Base-by-base conservation (phyloP, 257 asterid species). In the Datura wrightii region DNA sequence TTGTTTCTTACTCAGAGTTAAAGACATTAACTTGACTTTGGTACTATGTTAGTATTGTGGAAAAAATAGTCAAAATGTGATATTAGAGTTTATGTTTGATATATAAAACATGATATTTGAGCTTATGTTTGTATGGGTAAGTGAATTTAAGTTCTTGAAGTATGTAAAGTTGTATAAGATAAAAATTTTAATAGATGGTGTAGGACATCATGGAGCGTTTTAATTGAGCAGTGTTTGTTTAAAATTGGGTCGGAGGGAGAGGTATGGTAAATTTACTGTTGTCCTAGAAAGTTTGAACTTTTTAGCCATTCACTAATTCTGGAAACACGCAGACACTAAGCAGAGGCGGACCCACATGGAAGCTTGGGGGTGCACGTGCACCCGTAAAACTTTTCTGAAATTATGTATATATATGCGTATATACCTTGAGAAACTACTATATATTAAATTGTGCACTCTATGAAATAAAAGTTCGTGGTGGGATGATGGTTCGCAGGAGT, bases 61-160 rank as follows among this genome's bases (percentile, higher is more conserved):
- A 42, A 46, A 63, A 72, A 72, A 72, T 19, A 46, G 10, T 11
- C 13, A 10, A 19, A 74, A 46, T 19, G 11, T 74, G 42, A 11
- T 10, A 24, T 9, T 19, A 59, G 10, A 24, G 48, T n/a, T 19
- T 34, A 46, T 24, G 39, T n/a, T 46, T 71, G 55, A 44, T 44
- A 71, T 44, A 71, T 71, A 11, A 44, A 5, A 44, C 56, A 71
- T 10, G 24, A 24, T 74, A 6, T 24, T 24, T 48, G 3, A 48
- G 11, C 24, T 72, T 58, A 67, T 37, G 0, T 67, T 67, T 67
- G 76, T 36, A 7, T 15, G 7, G 7, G 50, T 15, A 67, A 15
- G 76, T 67, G 50, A 37, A 66, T 66, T 74, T 48, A 74, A 13
- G 81, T 74, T 48, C 60, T 48, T 48, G 81, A 48, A 74, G 42